Evolutionary conservation across 139 green algal species (phyloP), one percentile per base, ranked within the genome.

Genomic region (Chlorella sp.): DNA sequence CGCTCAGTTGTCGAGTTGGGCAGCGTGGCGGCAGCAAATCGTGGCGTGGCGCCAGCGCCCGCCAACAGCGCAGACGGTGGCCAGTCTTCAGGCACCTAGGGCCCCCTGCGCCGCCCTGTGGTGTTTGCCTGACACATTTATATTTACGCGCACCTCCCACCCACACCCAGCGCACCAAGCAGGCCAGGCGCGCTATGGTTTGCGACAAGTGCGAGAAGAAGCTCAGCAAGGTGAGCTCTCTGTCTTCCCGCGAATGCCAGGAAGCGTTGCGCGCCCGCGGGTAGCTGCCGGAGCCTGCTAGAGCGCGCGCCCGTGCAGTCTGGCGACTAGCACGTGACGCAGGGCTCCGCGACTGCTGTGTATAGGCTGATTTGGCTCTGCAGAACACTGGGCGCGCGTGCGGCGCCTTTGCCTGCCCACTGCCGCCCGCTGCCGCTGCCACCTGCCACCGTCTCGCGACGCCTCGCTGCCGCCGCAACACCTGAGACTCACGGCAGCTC

Each of bases 121-220:
- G 11, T 32, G 64, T 2, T 71, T 57, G 48, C 48, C 48, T 9
- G 5, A 9, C 48, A 57, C 48, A 5, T 71, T 71, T 5, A 71
- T 5, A 18, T 26, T 28, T 71, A 30, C 64, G 2, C 22, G 64
- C 21, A 14, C 21, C 21, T 26, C 21, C 22, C 24, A 28, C 22
- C 64, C 21, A 28, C 60, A 18, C 22, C 21, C 64, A 71, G 64
- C 64, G 21, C 64, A 30, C 21, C 3, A 71, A 32, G 21, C 14
- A 24, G 14, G 71, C 71, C 14, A 48, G 32, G 76, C 32, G 76
- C 32, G 30, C 21, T 2, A 97, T 97, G 95, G 95, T 97, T 18
- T 97, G 95, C 89, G 79, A 81, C 21, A 96, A 95, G 61, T 97
- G 95, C 68, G 91, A 97, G 64, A 97, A 97, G 85, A 97, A 97